Evolutionary conservation across 805 yeast species (phyloP).

Genomic region (Metschnikowia borealis): DNA sequence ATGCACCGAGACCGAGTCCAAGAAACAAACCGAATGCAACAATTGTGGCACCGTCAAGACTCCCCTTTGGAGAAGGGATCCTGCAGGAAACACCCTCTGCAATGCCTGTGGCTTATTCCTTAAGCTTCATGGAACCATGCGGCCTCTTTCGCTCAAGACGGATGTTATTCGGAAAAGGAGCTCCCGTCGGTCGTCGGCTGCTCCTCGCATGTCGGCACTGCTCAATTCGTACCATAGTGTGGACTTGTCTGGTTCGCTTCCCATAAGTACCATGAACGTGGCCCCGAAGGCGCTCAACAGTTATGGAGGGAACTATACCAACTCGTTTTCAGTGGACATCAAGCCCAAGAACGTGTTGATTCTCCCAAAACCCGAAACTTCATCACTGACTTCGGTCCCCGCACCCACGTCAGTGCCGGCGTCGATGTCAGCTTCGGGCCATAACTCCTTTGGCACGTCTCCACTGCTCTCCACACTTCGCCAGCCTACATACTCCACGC

Average conservation of each 20-base stretch:
- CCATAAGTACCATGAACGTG: constrained; percentile 7
- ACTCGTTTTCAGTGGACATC: constrained; percentile 8
- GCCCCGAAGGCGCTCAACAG: constrained; percentile 6
- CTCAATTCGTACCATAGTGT: constrained; percentile 3
- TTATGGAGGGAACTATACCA: constrained; percentile 9
- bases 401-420: constrained; percentile 4
- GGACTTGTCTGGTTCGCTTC: constrained; percentile 7
- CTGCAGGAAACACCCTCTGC: constrained; percentile 56
- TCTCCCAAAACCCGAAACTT: constrained; percentile 34
- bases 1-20: neutral
- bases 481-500: constrained; percentile 8
- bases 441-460: neutral
- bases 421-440: neutral
- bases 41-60: constrained; percentile 60
- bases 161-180: constrained; percentile 56
- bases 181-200: constrained; percentile 30
- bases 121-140: constrained; percentile 57
- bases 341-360: constrained; percentile 38
- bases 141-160: constrained; percentile 55
- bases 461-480: neutral
- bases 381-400: neutral
- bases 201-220: constrained; percentile 11
- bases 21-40: constrained; percentile 42
- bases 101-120: constrained; percentile 63
- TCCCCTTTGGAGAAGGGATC: constrained; percentile 60